Conservation (phyloP, 768 basidiomycete genomes). For the Podaxis sp. region DNA sequence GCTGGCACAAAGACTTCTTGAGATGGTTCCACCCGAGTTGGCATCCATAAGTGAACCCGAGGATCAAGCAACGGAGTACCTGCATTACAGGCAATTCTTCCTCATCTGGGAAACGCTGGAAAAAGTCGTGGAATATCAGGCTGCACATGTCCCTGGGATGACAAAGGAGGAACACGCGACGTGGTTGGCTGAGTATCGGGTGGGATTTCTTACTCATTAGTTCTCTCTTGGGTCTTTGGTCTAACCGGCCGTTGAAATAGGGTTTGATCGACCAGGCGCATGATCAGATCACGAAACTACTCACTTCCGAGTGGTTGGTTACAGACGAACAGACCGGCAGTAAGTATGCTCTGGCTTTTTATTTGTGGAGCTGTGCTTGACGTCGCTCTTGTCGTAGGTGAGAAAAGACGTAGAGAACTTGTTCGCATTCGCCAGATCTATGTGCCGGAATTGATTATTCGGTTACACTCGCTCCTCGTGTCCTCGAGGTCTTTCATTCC, state of each 20-base stretch:
- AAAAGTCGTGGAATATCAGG: conserved; percentile 57
- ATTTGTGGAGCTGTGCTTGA: background rate
- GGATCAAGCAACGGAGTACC: conserved; percentile 68
- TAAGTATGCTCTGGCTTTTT: conserved; percentile 23
- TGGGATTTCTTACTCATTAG: conserved; percentile 24
- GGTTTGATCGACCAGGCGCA: conserved; percentile 60
- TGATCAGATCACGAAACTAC: conserved; percentile 63
- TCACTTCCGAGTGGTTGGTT: conserved; percentile 78
- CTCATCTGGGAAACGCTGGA: conserved; percentile 67
- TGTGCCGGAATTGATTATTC: conserved; percentile 85
- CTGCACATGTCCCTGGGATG: conserved; percentile 54
- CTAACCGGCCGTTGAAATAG: conserved; percentile 26
- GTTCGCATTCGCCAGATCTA: conserved; percentile 84
- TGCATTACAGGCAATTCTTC: conserved; percentile 82
- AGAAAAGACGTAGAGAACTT: conserved; percentile 64
- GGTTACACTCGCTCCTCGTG: conserved; percentile 73
- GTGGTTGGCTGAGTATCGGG: conserved; percentile 70
- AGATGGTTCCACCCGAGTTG: conserved; percentile 62
- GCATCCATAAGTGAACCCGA: conserved; percentile 64
- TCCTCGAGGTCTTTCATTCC: conserved; percentile 62
- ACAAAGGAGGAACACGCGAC: conserved; percentile 53
- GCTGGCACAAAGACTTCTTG: conserved; percentile 58
- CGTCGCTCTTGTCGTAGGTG: conserved; percentile 30
- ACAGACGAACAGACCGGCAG: conserved; percentile 47
- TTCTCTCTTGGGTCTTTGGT: background rate